Evolutionary conservation across 352 stramenopile species (phyloP), one percentile per base, ranked within the genome.

Genomic region (Phytophthora pini): DNA sequence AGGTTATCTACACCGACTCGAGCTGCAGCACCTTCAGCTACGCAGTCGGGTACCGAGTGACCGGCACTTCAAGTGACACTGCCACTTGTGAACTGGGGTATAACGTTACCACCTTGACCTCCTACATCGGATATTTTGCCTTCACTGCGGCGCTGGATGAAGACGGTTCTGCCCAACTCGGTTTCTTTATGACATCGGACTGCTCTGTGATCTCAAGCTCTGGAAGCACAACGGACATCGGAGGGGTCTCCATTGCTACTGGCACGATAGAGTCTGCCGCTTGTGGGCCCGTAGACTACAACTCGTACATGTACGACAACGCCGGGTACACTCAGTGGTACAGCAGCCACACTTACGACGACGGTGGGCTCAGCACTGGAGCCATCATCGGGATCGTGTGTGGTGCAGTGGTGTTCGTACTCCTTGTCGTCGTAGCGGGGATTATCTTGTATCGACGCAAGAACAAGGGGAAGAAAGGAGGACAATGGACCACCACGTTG

Each of bases 371-470:
- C 15, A 44, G 56, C 13, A 38, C 36, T 13, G 46, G 56, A 29
- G 46, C 46, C 5, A 41, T 64, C 10, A 15, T 64, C 9, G 22
- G 34, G n/a, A 64, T 64, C n/a, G 44, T 64, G 11, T 34, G 27
- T n/a, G 39, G 46, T 12, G 43, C 10, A 13, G 26, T 59, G 15
- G 31, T 54, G 9, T 20, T 53, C 7, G 43, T 48, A 15, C 22
- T 50, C 11, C 22, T 50, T 13, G 8, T 59, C 7, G 22, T 65
- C 22, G 29, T 6, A 5, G 31, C 11, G 15, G 38, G 11, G 1
- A 7, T 48, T n/a, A 39, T 59, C 29, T n/a, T 55, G 8, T 57
- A 47, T n/a, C 34, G 36, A 48, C 53, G 47, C 11, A 11, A 17
- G 17, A 40, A 39, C 6, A 49, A 46, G 8, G n/a, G 36, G 2